Evolutionary conservation across 2,329 filamentous ascomycete genomes (phyloP).

Genomic region (Sphaerostilbella broomeana): DNA sequence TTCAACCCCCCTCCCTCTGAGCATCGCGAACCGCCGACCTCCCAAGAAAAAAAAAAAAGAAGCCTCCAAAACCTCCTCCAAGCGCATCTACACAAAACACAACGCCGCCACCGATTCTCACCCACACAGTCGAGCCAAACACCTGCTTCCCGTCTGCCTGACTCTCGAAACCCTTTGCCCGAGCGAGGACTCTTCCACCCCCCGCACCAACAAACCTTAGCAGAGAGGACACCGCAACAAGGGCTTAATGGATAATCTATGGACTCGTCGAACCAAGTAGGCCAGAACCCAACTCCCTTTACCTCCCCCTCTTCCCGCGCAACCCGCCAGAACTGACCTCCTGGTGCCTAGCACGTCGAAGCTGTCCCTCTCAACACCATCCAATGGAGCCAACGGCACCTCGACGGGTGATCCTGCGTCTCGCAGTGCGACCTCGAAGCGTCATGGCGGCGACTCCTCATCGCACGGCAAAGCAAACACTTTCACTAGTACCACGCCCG

Average conservation of each 20-base stretch:
- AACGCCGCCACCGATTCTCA: neutral
- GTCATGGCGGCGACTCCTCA: conserved; percentile 63
- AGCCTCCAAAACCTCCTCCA: conserved; percentile 2
- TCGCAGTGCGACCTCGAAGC: conserved; percentile 64
- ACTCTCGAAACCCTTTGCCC: conserved; percentile 15
- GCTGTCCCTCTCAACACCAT: conserved; percentile 78
- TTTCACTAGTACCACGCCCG: conserved; percentile 69
- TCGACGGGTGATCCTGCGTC: conserved; percentile 48
- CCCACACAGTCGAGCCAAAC: conserved; percentile 1
- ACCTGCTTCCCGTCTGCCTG: conserved; percentile 6
- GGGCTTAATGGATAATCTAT: conserved; percentile 58
- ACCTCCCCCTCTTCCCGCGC: neutral
- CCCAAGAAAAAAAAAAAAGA: too few species aligned
- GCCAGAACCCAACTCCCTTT: conserved; percentile 28
- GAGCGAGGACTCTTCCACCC: conserved; percentile 18
- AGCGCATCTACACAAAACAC: conserved; percentile 4
- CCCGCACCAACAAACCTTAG: conserved; percentile 11
- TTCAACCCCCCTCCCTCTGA: conserved; percentile 2
- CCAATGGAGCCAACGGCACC: conserved; percentile 45
- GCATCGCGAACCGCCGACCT: conserved; percentile 7
- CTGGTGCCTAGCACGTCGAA: conserved; percentile 63
- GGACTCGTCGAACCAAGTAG: conserved; percentile 80
- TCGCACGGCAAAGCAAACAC: conserved; percentile 73
- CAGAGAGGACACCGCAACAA: conserved; percentile 19
- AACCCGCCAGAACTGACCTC: conserved; percentile 14